Percentiles rank a stretch among this genome's conserved stretches.
phyloP scores from a whole-genome alignment of 331 rosid species.

The Pyrus hybrid region DNA sequence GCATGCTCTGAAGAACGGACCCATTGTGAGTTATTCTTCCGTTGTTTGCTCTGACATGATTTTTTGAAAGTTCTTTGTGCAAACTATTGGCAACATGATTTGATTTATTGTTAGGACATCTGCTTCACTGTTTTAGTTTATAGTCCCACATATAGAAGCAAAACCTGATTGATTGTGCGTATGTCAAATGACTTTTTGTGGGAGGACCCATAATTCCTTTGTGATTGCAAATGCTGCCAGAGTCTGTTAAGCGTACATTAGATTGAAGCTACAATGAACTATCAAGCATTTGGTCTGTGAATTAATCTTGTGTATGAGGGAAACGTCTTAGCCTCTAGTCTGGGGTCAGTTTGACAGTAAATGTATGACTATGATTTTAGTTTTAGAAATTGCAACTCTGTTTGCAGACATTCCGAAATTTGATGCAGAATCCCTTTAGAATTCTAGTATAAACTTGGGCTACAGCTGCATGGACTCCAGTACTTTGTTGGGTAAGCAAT shows the following conservation, averaged over 20 bases:
- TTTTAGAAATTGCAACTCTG: neutral
- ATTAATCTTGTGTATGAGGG: neutral
- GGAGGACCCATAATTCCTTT: neutral
- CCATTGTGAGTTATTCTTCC: slow-evolving; percentile 60
- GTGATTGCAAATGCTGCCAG: neutral
- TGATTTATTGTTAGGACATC: neutral
- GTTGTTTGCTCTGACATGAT: neutral
- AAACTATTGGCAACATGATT: neutral
- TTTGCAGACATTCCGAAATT: neutral
- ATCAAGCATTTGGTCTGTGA: neutral
- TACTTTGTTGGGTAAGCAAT: neutral
- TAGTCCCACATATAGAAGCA: neutral
- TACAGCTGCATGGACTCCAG: neutral
- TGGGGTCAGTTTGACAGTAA: neutral
- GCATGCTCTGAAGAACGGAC: slow-evolving; percentile 90
- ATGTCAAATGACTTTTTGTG: neutral
- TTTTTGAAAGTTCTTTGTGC: neutral
- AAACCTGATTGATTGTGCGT: neutral
- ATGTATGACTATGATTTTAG: neutral
- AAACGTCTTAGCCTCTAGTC: neutral
- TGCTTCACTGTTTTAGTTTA: neutral
- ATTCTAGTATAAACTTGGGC: neutral
- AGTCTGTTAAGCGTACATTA: neutral
- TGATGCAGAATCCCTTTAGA: neutral
- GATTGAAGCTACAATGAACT: neutral